Evolutionary conservation across 805 yeast genomes (phyloP).

Genomic region (Candida qinlingensis): DNA sequence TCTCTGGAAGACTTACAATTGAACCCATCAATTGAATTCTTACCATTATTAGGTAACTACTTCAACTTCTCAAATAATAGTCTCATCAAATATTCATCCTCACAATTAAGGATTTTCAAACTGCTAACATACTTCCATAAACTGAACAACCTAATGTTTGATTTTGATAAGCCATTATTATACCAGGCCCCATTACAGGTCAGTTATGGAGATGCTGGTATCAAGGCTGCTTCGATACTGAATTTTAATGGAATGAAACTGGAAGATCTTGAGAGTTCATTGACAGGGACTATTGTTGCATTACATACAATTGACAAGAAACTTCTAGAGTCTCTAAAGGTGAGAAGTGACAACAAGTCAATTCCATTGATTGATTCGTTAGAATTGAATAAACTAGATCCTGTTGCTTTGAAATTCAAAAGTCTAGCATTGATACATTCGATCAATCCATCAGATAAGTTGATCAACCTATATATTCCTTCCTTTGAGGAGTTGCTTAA

Average conservation of each 20-base stretch:
- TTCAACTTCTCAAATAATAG: conserved; percentile 11
- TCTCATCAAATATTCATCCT: conserved; percentile 36
- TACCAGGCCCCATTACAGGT: conserved; percentile 35
- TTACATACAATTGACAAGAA: conserved; percentile 18
- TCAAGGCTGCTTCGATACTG: conserved; percentile 31
- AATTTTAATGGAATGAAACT: conserved; percentile 30
- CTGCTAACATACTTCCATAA: conserved; percentile 52
- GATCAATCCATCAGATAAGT: conserved; percentile 33
- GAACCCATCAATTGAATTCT: conserved; percentile 26
- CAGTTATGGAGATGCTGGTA: conserved; percentile 33
- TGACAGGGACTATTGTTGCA: conserved; percentile 33
- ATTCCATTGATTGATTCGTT: conserved; percentile 22
- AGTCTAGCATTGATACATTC: conserved; percentile 69
- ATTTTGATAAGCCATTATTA: conserved; percentile 38
- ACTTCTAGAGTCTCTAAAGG: conserved; percentile 13
- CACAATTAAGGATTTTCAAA: conserved; percentile 48
- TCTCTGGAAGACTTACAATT: conserved; percentile 25
- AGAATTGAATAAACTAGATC: conserved; percentile 2
- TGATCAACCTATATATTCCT: conserved; percentile 57
- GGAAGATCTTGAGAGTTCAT: conserved; percentile 29
- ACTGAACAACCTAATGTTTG: conserved; percentile 21
- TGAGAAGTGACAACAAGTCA: conserved; percentile 11
- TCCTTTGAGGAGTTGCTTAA: conserved; percentile 13
- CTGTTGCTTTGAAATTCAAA: conserved; percentile 28
- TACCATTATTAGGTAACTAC: conserved; percentile 31